Evolutionary conservation across 2,329 filamentous ascomycete species (phyloP), one percentile per base, ranked within the genome.

Genomic region (Sporothrix mexicana): DNA sequence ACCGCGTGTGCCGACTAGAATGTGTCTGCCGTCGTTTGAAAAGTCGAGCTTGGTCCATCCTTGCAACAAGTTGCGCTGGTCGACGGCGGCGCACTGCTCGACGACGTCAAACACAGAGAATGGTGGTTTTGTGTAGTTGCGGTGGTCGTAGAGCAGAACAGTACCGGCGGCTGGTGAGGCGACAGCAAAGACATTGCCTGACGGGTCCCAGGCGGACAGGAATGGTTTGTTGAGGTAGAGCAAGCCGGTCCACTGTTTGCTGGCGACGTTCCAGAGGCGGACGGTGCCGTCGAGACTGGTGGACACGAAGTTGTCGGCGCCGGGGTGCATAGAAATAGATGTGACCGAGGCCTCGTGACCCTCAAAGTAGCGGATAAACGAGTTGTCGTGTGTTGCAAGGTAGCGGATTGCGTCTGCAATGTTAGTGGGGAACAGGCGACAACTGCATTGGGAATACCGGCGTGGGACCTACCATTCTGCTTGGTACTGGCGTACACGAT

Each of bases 401-500:
- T 92, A 98, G 80, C 90, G 91, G 76, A 92, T 97, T 78, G 90
- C 94, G 84, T 95, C 92, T 91, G 36, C 8, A 23, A 13, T 15
- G 17, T 49, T 6, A 59, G 55, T 20, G 55, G 10, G 36, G 5
- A 30, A 30, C 30, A 30, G 30, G 5, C 30, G 30, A 30, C 30
- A 12, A 43, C 6, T 6, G 15, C 10, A 30, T 17, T 30, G 5
- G 66, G 7, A 15, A 66, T 2, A 47, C 20, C 45, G n/a, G 41
- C 41, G 12, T 7, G 15, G 12, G 15, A 51, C n/a, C 6, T 84
- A 94, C 92, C 88, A 79, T 99, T 97, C 77, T 97, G 90, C 80
- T 97, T 98, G 13, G 96, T 99, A 80, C 93, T 97, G 69, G 96
- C 95, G 79, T 98, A 98, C 74, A 99, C 91, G 79, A 99, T 94